These are phyloP conservation scores for Fusarium fracticaudum DNA, from an alignment of 2,329 filamentous ascomycete species.

Conservation along the genomic window DNA sequence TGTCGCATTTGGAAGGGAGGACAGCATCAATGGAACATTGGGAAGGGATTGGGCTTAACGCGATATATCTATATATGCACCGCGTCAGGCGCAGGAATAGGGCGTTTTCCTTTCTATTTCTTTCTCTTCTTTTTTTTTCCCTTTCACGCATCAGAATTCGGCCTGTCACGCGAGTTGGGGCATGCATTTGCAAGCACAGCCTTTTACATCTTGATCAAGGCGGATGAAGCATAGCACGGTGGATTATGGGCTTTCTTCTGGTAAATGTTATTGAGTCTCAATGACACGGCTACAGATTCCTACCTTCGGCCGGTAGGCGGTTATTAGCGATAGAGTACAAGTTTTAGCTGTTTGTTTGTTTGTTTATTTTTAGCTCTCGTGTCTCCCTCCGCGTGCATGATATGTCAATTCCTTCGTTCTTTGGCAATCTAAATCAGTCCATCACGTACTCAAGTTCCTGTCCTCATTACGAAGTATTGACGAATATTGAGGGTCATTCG, in stretches of 20 bases:
- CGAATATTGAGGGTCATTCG: background rate
- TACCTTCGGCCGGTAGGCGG: background rate
- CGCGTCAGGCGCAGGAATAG: background rate
- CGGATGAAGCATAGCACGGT: background rate
- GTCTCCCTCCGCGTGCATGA: background rate
- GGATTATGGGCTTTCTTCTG: background rate
- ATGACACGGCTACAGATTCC: background rate
- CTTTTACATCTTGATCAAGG: background rate
- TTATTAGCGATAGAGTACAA: constrained; percentile 15
- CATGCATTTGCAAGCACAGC: background rate
- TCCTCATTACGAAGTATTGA: background rate
- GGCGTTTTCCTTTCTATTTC: constrained; percentile 20
- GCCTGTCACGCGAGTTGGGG: background rate
- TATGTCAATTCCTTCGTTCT: background rate
- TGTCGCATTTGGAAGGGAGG: constrained; percentile 6
- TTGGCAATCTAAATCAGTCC: background rate
- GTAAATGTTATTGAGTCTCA: background rate
- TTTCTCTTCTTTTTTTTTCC: background rate
- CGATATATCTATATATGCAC: constrained; percentile 5
- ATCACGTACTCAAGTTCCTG: background rate
- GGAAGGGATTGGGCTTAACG: constrained; percentile 4
- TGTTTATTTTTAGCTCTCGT: background rate
- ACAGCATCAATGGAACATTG: constrained; percentile 14
- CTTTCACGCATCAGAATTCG: background rate
- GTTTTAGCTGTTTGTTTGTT: background rate